phyloP scores from a whole-genome alignment of 2,329 filamentous ascomycete species.

The Arthrobotrys sinensis region DNA sequence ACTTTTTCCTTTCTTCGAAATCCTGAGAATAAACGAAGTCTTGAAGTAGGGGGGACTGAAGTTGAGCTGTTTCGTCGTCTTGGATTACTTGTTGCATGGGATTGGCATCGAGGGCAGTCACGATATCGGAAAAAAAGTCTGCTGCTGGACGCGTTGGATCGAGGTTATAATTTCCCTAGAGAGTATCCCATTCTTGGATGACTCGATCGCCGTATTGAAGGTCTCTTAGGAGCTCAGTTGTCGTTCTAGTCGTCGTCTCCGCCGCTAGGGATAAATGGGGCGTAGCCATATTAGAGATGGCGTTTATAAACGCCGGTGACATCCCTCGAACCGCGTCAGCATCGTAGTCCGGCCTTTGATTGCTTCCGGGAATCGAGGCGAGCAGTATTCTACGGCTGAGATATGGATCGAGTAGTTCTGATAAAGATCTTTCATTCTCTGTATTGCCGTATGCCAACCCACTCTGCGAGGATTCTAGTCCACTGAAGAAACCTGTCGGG shows the following conservation, averaged over 20 bases:
- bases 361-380: not conserved
- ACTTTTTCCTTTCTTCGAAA: not conserved
- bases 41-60: no score
- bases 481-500: not conserved
- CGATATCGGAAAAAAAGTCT: no score
- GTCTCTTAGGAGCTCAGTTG: no score
- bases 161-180: no score
- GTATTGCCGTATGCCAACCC: not conserved
- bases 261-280: not conserved
- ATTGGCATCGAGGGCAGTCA: no score
- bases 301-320: not conserved
- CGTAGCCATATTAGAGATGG: not conserved
- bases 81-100: no score
- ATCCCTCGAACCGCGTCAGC: not conserved
- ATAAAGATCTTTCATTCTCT: not conserved
- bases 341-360: not conserved
- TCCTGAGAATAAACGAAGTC: no score
- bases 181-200: no score
- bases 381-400: not conserved
- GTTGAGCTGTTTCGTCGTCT: no score
- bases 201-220: no score
- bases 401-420: not conserved
- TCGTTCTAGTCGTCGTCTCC: not conserved
- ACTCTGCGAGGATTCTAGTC: not conserved
- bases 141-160: no score